Conservation (phyloP, 148 eudicot genomes). For the Mesembryanthemum crystallinum region DNA sequence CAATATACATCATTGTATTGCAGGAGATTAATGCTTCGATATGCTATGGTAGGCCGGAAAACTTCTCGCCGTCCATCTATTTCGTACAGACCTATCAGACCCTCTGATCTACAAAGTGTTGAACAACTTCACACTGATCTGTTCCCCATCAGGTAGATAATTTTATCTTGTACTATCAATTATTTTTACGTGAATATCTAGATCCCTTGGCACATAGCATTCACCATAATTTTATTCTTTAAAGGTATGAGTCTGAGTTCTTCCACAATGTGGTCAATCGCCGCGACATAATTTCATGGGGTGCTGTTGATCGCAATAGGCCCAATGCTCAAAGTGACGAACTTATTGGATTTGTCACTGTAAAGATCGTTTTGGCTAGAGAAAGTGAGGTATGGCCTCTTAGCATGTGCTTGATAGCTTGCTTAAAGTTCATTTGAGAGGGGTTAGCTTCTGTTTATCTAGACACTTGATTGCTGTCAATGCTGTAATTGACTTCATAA, state of each 20-base stretch:
- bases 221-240: not conserved
- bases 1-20: constrained; percentile 31
- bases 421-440: not conserved
- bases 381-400: constrained; percentile 76
- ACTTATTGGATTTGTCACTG: constrained; percentile 92
- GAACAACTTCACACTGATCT: constrained; percentile 69
- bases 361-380: constrained; percentile 59
- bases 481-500: not conserved
- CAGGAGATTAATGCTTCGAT: constrained; percentile 47
- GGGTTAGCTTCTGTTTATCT: not conserved
- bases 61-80: constrained; percentile 51
- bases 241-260: constrained; percentile 90
- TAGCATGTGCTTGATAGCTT: not conserved
- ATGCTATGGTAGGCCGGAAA: constrained; percentile 64
- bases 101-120: constrained; percentile 69
- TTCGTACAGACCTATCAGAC: constrained; percentile 66
- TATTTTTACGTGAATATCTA: constrained; percentile 4
- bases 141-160: constrained; percentile 79
- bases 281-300: constrained; percentile 82
- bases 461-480: not conserved
- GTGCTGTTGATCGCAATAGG: constrained; percentile 88
- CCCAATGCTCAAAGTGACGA: constrained; percentile 62
- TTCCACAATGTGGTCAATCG: constrained; percentile 74
- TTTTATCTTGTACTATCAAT: not conserved
- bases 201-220: not conserved